Evolutionary conservation across 108 stramenopile species (phyloP), one percentile per base, ranked within the genome.

Genomic region (Seminavis robusta): DNA sequence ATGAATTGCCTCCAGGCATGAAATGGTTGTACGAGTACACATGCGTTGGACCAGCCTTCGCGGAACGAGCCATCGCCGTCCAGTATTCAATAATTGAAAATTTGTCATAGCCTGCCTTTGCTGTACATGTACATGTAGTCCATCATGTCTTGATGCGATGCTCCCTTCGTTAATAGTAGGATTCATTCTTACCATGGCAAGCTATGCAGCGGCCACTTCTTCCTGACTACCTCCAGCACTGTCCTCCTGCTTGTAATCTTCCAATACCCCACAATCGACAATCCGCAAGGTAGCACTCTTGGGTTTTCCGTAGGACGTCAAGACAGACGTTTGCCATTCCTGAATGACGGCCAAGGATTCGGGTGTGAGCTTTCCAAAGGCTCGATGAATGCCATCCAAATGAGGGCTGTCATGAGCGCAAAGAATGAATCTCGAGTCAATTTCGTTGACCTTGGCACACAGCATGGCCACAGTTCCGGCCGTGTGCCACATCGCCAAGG

Each of bases 351-450:
- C 65, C 67, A 92, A 55, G 9, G 81, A 82, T 50, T 77, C 78
- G n/a, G 50, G 37, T 3, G 70, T 79, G 43, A 95, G 63, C 8
- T 77, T 56, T 30, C 91, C 94, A 72, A 95, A 86, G 6, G 88
- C 81, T 2, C 91, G 79, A 59, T 77, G 74, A 41, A 85, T 76
- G 44, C 92, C 92, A 67, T 93, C 90, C 65, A 95, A 46, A 60
- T 95, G 94, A 21, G 77, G 81, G 10, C 79, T 74, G 19, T 70
- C 62, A 10, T 62, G 57, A 33, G 76, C 81, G n/a, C 68, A 68
- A 20, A 93, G 61, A 32, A 91, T 55, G 56, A 93, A 93, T 49
- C 86, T 58, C 13, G 81, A 84, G 52, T 86, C 91, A 44, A 93
- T 88, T 56, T 71, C 73, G 26, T 87, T 65, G 9, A 92, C 84